Conservation (phyloP, 495 filamentous ascomycete species). For the Podospora didyma region DNA sequence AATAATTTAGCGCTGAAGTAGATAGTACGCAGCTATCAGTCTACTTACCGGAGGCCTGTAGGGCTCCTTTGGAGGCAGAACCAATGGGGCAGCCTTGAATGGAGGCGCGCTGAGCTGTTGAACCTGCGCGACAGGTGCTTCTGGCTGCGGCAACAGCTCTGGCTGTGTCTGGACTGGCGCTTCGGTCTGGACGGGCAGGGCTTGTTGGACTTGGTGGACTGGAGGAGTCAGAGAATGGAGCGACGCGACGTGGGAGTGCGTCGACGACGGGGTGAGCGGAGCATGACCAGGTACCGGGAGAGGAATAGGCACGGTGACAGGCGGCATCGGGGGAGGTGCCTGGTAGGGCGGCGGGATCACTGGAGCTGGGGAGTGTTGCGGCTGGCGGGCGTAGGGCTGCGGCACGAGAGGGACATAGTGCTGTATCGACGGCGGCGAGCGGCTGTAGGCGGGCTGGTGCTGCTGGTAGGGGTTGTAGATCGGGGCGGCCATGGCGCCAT, state of each 20-base stretch:
- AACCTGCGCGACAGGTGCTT: conserved; percentile 4
- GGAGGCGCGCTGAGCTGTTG: neutral
- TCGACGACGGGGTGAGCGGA: conserved; percentile 40
- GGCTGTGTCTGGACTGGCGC: neutral
- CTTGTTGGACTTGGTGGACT: conserved; percentile 8
- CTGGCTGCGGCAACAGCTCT: conserved; percentile 6
- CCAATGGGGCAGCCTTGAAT: conserved; percentile 7
- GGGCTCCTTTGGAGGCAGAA: conserved; percentile 24
- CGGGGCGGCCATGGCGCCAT: conserved; percentile 27
- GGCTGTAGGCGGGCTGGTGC: conserved; percentile 25
- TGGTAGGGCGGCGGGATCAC: conserved; percentile 35
- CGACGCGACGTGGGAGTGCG: conserved; percentile 35
- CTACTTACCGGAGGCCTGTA: conserved; percentile 65
- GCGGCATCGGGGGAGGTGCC: conserved; percentile 28
- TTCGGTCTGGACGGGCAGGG: conserved; percentile 7
- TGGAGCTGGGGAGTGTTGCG: conserved; percentile 40
- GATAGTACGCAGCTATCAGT: neutral
- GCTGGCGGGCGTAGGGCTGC: conserved; percentile 36
- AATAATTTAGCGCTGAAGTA: conserved; percentile 1
- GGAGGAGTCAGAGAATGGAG: conserved; percentile 39
- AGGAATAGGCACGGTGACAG: conserved; percentile 21
- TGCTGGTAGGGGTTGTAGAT: conserved; percentile 39
- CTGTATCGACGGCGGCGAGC: conserved; percentile 38
- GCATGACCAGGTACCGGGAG: no score
- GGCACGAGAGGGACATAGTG: conserved; percentile 41